Evolutionary conservation across 2,329 filamentous ascomycete genomes (phyloP).

Genomic region (Macrophomina tecta): DNA sequence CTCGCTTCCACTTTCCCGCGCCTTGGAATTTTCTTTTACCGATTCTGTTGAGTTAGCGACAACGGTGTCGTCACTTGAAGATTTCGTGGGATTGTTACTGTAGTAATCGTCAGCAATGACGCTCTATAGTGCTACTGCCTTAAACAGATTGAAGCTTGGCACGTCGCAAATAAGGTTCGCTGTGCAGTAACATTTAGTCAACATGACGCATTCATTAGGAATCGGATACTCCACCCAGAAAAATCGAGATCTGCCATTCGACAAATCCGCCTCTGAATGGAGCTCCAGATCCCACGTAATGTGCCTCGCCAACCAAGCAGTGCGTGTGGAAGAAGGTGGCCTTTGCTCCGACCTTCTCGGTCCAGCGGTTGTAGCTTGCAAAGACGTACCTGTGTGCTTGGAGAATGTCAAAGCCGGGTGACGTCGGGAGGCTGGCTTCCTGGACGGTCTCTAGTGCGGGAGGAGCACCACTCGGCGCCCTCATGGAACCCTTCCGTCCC

Average conservation of each 20-base stretch:
- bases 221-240: background rate
- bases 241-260: too few species aligned
- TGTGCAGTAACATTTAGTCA: slow-evolving; percentile 42
- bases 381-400: slow-evolving; percentile 33
- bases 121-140: background rate
- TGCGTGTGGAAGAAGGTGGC: background rate
- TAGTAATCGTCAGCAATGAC: slow-evolving; percentile 6
- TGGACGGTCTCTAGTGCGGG: slow-evolving; percentile 86
- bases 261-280: background rate
- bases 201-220: slow-evolving; percentile 33
- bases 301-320: background rate
- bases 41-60: slow-evolving; percentile 26
- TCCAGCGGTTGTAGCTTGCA: background rate
- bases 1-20: slow-evolving; percentile 69
- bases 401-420: slow-evolving; percentile 60
- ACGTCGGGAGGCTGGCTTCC: slow-evolving; percentile 77
- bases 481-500: slow-evolving; percentile 48
- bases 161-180: background rate
- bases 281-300: background rate
- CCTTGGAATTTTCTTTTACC: slow-evolving; percentile 50
- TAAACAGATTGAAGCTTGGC: slow-evolving; percentile 30
- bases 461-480: slow-evolving; percentile 62
- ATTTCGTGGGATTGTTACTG: slow-evolving; percentile 31
- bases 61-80: slow-evolving; percentile 36
- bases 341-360: background rate